Base-by-base conservation (phyloP, 2,329 filamentous ascomycete species). In the Lasiodiplodia theobromae region DNA sequence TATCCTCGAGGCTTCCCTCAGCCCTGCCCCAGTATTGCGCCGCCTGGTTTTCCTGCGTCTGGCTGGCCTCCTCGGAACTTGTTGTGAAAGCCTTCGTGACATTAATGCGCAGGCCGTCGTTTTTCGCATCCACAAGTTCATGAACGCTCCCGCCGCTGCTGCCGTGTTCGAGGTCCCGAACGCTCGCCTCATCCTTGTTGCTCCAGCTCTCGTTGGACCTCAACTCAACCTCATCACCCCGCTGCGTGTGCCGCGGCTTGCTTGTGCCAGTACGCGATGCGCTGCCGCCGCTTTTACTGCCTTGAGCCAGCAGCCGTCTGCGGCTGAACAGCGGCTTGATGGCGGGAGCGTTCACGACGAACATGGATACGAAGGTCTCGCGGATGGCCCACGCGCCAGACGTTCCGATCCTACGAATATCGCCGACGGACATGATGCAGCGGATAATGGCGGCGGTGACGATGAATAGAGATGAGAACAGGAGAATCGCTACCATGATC, bases 361-460 rank as follows among this genome's bases (percentile, higher is more conserved):
- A 77, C 62, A 83, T 81, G 18, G 75, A 81, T 34, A 83, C 77
- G 53, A 84, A 82, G 78, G 80, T 82, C 72, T 83, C 82, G 54
- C 82, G 77, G 21, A 82, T 81, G 11, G 79, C 80, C 81, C 81
- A 83, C 25, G 81, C 80, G 0, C 79, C 81, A 31, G 77, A 78
- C 2, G 75, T 71, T 51, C 70, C 71, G 72, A 82, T 79, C 16
- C 74, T 75, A 16, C 78, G 57, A 38, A 81, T 78, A 31, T 77
- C 73, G 34, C 73, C 68, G 0, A 84, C 73, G 18, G 78, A 81
- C 6, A 81, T 70, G 44, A 82, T 69, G 68, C 79, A 82, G 14
- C 82, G 80, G 44, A 84, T 73, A 0, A 83, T 69, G 1, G 81
- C 78, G 21, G 81, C 80, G 10, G 79, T 71, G 70, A 83, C 82